Base-by-base conservation (phyloP, 257 asterid species). In the Ajuga chamaepitys region DNA sequence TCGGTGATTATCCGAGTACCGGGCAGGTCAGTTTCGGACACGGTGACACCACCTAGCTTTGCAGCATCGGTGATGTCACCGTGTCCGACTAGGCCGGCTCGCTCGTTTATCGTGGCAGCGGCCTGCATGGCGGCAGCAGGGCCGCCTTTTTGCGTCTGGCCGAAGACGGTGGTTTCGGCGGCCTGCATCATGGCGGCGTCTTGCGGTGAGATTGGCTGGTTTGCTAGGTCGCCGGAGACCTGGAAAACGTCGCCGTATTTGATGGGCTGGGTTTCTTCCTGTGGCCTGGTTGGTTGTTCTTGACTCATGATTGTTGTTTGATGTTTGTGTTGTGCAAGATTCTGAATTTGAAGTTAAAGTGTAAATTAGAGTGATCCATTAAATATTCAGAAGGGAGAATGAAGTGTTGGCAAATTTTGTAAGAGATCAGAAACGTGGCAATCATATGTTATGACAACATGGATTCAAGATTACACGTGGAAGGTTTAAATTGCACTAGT, bases 121-220 rank as follows among this genome's bases (percentile, higher is more conserved):
- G 91, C 64, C 65, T 76, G 87, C 96, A 85, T 81, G 59, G 71
- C 55, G 22, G 86, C 86, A 3, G 91, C 95, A 2, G 91, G 62
- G 14, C 94, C 89, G 18, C 86, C 83, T 28, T 75, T 79, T 66
- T 70, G 85, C 1, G 76, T 79, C 30, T 82, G 79, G 0, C 95
- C 96, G 0, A 86, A 50, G 3, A 82, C 71, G 1, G 74, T 26
- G 42, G 83, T 54, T 26, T 88, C 90, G 0, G 90, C 95, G 0
- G 85, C 68, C 77, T 88, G 87, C 90, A 84, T 86, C 87, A 86
- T 70, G 22, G 92, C 79, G 0, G 96, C 96, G 44, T 86, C 95
- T 52, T 78, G 58, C 0, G 95, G 96, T 5, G 88, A 79, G 4
- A 86, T 51, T 1, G 88, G 78, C 66, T 81, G 74, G 34, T 52